Base-by-base conservation (phyloP, 1,284 basidiomycete species). In the Cyathus pygmaeus region DNA sequence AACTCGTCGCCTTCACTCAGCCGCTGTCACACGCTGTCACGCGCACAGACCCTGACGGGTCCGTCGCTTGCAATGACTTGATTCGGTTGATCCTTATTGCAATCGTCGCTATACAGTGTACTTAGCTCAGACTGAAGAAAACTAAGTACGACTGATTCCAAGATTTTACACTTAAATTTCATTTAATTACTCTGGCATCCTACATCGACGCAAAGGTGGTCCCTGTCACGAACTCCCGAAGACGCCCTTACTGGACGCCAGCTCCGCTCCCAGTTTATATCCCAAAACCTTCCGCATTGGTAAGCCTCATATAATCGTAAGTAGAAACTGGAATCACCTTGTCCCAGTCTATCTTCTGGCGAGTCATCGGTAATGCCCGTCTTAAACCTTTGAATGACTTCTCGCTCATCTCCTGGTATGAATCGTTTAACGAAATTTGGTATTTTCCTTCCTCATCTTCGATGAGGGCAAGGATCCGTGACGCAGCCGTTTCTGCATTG, bases 271-370 rank as follows among this genome's bases (percentile, higher is more conserved):
- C 50, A 97, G 81, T 76, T 93, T 94, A 76, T 96, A 96, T 21
- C 93, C 93, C 57, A 89, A 82, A 10, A 94, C 90, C 91, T 93
- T 60, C 55, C 13, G 33, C 13, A 39, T 36, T n/a, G n/a, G 41
- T 56, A n/a, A 57, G 26, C 6, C 39, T 27, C 56, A 27, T 42
- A 61, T 3, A 52, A 47, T 27, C n/a, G n/a, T n/a, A n/a, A n/a
- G n/a, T n/a, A n/a, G 41, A 17, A 24, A 49, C 10, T n/a, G 54
- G 41, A 11, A 83, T 49, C 59, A 94, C 94, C 84, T 92, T 95
- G 65, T 96, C 95, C 96, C 95, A 97, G 65, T 97, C 95, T 54
- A 97, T 79, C 79, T 96, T 96, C 74, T 95, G 93, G 67, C 94
- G 86, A n/a, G 94, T 97, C 72, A 98, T 83, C 0, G 96, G 96